Evolutionary conservation across 805 yeast genomes (phyloP), one percentile per base, ranked within the genome.

Genomic region (Teunomyces kruisii): DNA sequence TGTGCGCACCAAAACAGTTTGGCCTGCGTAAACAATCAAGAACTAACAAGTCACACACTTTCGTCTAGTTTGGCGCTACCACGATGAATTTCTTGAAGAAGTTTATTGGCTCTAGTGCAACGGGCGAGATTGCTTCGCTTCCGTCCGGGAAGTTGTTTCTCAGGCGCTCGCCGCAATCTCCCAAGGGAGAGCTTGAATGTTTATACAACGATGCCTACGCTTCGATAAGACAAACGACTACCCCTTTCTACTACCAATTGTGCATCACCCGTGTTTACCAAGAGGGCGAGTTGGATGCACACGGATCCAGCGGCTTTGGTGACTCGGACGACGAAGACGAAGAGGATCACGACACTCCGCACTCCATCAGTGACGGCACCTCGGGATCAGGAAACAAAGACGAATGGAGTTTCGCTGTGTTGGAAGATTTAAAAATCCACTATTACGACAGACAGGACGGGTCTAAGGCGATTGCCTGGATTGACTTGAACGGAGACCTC

Each of bases 161-260:
- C 37, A 76, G 86, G 13, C 72, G 98, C 40, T 75, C 87, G 1
- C 86, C 87, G 5, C 76, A 74, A 16, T 87, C 96, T 2, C 97
- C 97, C 9, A 88, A 89, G 61, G 91, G 96, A 7, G 90, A 83
- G 19, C 72, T 82, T 29, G 97, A 94, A 64, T 85, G 91, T 56
- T 72, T 89, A 15, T 91, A 82, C 64, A 84, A 81, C 47, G 96
- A 88, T 54, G 91, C 96, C 1, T 81, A 81, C 31, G 81, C 92
- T 10, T 70, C 83, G 2, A 81, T 92, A 40, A 74, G 88, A 32
- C 81, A 80, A 48, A 81, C 91, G 1, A 73, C 86, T 3, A 75
- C 81, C 6, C 83, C 84, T 10, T 85, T 68, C 57, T 76, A 78
- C 54, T 86, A 84, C 61, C 89, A 86, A 51, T 66, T 92, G 35